phyloP scores from a whole-genome alignment of 2,329 filamentous ascomycete genomes.

The Alternaria gansuensis region DNA sequence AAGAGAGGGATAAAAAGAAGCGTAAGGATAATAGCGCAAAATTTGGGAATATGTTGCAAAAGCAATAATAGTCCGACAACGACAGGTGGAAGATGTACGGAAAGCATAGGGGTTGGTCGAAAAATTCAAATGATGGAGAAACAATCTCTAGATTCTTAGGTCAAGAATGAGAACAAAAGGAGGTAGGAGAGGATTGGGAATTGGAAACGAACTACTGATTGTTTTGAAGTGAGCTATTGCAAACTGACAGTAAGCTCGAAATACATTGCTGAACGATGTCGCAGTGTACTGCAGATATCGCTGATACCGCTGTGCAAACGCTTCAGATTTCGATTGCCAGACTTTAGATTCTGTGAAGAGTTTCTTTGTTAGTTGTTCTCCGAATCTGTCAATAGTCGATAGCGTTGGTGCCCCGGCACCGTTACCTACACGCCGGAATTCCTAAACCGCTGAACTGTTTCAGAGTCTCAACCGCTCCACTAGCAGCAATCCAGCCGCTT shows the following conservation, averaged over 20 bases:
- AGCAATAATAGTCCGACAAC: background rate
- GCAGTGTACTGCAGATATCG: background rate
- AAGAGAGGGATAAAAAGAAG: too few relatives aligned
- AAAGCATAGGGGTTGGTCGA: too few relatives aligned
- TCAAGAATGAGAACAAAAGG: too few relatives aligned
- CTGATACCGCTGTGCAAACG: background rate
- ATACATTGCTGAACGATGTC: background rate
- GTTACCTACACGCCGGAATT: background rate
- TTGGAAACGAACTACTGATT: too few relatives aligned
- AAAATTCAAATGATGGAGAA: too few relatives aligned
- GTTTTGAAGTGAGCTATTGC: too few relatives aligned
- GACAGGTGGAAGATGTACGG: too few relatives aligned
- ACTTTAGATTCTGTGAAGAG: accelerated
- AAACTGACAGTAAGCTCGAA: too few relatives aligned
- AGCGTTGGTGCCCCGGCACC: background rate
- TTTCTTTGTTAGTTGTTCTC: accelerated
- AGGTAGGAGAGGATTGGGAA: too few relatives aligned
- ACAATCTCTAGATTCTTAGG: too few relatives aligned
- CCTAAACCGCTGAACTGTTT: background rate
- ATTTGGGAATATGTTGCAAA: background rate
- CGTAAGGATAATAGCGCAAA: background rate
- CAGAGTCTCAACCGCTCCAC: background rate
- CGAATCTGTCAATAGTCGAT: background rate
- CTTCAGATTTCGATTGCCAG: background rate
- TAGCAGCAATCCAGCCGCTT: background rate